phyloP scores from a whole-genome alignment of 495 filamentous ascomycete genomes.

The Astrothelium subdiscretum region DNA sequence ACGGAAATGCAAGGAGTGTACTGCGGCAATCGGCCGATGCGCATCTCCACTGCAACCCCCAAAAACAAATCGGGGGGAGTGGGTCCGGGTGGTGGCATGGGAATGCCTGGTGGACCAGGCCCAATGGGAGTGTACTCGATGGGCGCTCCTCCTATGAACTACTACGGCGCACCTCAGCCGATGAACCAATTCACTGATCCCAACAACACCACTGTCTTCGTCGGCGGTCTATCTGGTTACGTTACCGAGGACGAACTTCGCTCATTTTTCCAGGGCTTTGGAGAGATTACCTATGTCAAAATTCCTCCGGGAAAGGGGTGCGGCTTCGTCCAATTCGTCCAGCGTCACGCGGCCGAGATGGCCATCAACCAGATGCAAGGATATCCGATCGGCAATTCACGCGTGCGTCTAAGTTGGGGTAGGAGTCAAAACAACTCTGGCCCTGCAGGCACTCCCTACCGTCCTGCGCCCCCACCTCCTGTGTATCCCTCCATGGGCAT shows the following conservation, averaged over 20 bases:
- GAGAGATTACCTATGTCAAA: slow-evolving; percentile 99
- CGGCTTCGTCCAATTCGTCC: slow-evolving; percentile 98
- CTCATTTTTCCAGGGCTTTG: slow-evolving; percentile 99
- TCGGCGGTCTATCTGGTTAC: slow-evolving; percentile 93
- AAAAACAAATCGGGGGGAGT: slow-evolving; percentile 69
- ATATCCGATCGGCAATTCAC: slow-evolving; percentile 97
- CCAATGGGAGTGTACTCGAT: slow-evolving; percentile 45
- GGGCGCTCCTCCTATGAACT: slow-evolving; percentile 68
- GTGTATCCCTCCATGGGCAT: slow-evolving; percentile 74
- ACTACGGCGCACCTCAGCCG: slow-evolving; percentile 75
- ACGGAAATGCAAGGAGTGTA: slow-evolving; percentile 99
- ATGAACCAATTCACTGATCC: slow-evolving; percentile 99
- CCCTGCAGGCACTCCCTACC: slow-evolving; percentile 90
- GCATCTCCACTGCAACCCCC: slow-evolving; percentile 93
- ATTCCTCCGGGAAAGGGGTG: slow-evolving; percentile 98
- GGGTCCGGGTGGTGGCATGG: slow-evolving; percentile 36
- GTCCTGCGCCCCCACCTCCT: slow-evolving; percentile 85
- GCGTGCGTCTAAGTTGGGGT: slow-evolving; percentile 93
- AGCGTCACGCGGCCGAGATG: slow-evolving; percentile 98
- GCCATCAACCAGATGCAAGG: slow-evolving; percentile 99
- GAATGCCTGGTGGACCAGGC: slow-evolving; percentile 29
- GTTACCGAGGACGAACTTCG: slow-evolving; percentile 98
- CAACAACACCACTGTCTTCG: slow-evolving; percentile 99
- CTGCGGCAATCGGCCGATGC: slow-evolving; percentile 97
- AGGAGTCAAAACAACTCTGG: slow-evolving; percentile 99